A percentile compares a stretch with the other conserved stretches of the same genome.
Evolutionary conservation across 2,329 filamentous ascomycete species (phyloP).

Genomic region (Ceratocystis variospora): DNA sequence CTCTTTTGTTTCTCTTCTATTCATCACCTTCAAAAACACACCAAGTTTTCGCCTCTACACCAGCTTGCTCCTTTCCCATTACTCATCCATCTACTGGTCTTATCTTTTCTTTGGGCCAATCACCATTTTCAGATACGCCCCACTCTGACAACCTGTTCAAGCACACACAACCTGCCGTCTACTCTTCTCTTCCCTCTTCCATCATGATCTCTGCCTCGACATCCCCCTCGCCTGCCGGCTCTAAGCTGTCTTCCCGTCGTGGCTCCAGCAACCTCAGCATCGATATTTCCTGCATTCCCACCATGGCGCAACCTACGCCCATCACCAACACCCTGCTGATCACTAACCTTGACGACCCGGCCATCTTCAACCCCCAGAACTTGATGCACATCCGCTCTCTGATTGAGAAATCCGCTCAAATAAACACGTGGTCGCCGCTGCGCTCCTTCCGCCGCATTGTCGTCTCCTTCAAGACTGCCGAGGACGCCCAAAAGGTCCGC

Average conservation of each 20-base stretch:
- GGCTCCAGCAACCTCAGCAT: constrained; percentile 40
- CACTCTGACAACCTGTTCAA: not conserved
- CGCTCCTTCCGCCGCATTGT: constrained; percentile 74
- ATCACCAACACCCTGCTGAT: constrained; percentile 75
- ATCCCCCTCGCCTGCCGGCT: not conserved
- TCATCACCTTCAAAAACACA: not conserved
- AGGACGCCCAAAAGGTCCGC: constrained; percentile 57
- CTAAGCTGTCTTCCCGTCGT: constrained; percentile 12
- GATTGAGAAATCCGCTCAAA: constrained; percentile 53
- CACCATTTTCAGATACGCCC: not conserved
- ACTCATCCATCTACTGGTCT: not conserved
- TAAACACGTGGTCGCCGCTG: constrained; percentile 66
- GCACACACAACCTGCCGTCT: not conserved
- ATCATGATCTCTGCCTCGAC: constrained; percentile 1
- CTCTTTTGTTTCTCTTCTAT: not conserved
- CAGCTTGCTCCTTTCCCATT: not conserved
- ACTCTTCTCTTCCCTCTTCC: not conserved
- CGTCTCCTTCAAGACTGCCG: constrained; percentile 59
- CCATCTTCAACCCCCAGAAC: constrained; percentile 62
- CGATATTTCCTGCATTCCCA: constrained; percentile 59
- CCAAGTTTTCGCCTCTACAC: not conserved
- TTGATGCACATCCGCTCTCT: constrained; percentile 59
- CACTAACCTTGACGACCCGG: constrained; percentile 60
- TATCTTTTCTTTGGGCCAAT: not conserved
- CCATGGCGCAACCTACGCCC: constrained; percentile 54